A percentile compares a stretch with the other conserved stretches of the same genome.
These are phyloP conservation scores for Candida mattraensis DNA, from an alignment of 805 yeast genomes.

Conservation along the genomic window DNA sequence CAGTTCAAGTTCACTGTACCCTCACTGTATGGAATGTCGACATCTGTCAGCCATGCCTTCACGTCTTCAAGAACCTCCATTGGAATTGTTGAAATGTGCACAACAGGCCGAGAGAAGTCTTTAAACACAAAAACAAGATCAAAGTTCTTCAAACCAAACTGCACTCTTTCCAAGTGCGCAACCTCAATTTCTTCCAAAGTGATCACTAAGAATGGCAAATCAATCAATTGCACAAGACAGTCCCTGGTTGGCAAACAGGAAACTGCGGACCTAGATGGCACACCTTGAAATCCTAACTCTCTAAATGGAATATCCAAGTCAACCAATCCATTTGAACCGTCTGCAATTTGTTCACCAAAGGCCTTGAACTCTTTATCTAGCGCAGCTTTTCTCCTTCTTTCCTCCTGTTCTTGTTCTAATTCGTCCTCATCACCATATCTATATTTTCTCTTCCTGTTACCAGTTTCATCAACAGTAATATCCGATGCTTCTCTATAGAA, in stretches of 20 bases:
- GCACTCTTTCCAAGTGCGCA: constrained; percentile 95
- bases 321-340: constrained; percentile 76
- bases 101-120: constrained; percentile 84
- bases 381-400: constrained; percentile 85
- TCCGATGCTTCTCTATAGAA: constrained; percentile 97
- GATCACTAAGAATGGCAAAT: constrained; percentile 92
- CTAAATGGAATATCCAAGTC: constrained; percentile 94
- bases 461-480: constrained; percentile 95
- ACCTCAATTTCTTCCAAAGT: constrained; percentile 90
- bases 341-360: constrained; percentile 89
- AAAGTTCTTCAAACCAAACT: constrained; percentile 93
- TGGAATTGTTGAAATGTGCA: constrained; percentile 92
- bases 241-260: constrained; percentile 96
- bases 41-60: constrained; percentile 96
- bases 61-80: constrained; percentile 89
- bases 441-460: constrained; percentile 83
- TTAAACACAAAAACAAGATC: constrained; percentile 96
- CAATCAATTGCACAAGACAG: constrained; percentile 89
- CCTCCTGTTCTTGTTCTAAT: constrained; percentile 97
- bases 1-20: constrained; percentile 96
- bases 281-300: constrained; percentile 96
- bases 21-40: constrained; percentile 91
- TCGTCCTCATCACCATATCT: constrained; percentile 98
- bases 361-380: constrained; percentile 88
- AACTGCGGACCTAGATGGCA: constrained; percentile 91